These are phyloP conservation scores for Hirschfeldia incana DNA, from an alignment of 345 rosid species.

Conservation along the genomic window DNA sequence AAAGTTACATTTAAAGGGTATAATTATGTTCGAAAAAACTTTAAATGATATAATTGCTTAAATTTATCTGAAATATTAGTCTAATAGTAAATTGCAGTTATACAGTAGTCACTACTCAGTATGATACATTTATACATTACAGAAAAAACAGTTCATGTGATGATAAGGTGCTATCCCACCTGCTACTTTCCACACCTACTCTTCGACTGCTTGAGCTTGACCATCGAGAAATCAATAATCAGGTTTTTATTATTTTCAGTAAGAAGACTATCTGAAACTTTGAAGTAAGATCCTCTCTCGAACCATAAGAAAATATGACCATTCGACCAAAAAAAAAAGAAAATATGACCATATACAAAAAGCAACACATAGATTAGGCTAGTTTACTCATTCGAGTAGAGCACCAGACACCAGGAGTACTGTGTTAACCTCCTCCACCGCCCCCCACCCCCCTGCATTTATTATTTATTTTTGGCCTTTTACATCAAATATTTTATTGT, in stretches of 20 bases:
- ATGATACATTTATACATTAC: not conserved
- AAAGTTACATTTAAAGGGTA: not conserved
- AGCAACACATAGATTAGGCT: conserved; percentile 24
- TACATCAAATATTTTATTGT: too few relatives aligned
- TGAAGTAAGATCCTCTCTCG: conserved; percentile 14
- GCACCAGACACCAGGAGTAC: conserved; percentile 20
- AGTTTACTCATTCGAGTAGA: conserved; percentile 24
- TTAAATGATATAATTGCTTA: not conserved
- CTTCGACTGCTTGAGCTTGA: conserved; percentile 30
- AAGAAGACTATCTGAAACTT: conserved; percentile 3
- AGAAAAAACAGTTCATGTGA: not conserved
- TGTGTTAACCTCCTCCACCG: conserved; percentile 10
- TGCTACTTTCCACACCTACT: conserved; percentile 16
- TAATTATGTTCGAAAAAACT: not conserved
- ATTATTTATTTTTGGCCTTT: too few relatives aligned
- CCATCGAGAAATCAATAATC: conserved; percentile 24
- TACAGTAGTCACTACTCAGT: not conserved
- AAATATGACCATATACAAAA: conserved; percentile 8
- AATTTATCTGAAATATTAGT: not conserved
- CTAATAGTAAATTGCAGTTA: not conserved
- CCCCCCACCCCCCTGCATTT: too few relatives aligned
- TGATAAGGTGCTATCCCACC: conserved; percentile 17
- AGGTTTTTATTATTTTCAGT: conserved; percentile 7
- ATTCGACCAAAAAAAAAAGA: too few relatives aligned
- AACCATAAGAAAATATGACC: conserved; percentile 2